Base-by-base conservation (phyloP, 1,284 basidiomycete species). In the Sanghuangporus sanghuang region DNA sequence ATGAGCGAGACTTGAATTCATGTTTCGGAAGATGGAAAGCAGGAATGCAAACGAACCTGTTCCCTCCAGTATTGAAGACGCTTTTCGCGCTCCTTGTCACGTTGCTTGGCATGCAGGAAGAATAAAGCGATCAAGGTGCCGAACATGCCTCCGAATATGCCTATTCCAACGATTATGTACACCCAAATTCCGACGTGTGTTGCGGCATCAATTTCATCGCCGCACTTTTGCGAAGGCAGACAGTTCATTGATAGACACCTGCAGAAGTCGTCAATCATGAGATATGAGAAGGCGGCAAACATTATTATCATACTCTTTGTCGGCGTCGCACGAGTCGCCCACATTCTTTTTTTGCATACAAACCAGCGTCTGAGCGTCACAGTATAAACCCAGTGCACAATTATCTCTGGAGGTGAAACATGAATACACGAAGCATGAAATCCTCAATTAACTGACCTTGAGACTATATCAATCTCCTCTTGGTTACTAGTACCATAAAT, bases 11-110 rank as follows among this genome's bases (percentile, higher is more conserved):
- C 27, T 62, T 27, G 23, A 59, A 61, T 38, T 49, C n/a, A n/a
- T 46, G 27, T 52, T 36, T 16, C 57, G 50, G 32, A 8, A 54
- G 18, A 35, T 39, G 6, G 60, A 59, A 59, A 18, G 35, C 27
- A 12, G 5, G 23, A 18, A 27, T 39, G 50, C 50, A 57, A 36
- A 49, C 64, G 76, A 62, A 87, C 89, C 81, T 92, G 91, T 77
- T 95, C 92, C 68, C 87, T 86, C 87, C 92, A 94, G 75, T 95
- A 94, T 70, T 93, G 89, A 58, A 87, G 77, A 68, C 92, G 86
- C 75, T 89, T 91, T 76, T 90, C 86, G 58, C 90, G 86, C 71
- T 93, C 91, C 66, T 79, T 76, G 58, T 87, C 86, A 69, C 92
- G 85, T 67, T 88, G 82, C 66, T 84, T 84, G 35, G 84, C 77